Conservation (phyloP, 1,139 yeast species). For the Pichia sp. region DNA sequence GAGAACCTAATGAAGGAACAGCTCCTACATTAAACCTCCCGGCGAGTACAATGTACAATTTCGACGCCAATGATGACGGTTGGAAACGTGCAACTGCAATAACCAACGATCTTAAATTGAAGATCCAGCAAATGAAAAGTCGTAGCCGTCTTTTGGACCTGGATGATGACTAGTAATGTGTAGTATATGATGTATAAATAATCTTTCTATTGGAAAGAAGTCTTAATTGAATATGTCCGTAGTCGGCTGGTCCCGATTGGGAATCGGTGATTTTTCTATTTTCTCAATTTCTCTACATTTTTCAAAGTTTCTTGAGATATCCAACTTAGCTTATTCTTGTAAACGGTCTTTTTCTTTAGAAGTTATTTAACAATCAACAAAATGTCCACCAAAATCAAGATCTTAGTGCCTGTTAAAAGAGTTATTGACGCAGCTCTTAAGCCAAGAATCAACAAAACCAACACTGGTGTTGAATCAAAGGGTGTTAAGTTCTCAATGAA, state of each 20-base stretch:
- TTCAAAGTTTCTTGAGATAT: not conserved
- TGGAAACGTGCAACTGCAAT: slow-evolving; percentile 92
- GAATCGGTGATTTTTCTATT: not conserved
- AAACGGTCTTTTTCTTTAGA: not conserved
- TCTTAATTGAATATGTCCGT: too few species aligned
- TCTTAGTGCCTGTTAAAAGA: slow-evolving; percentile 89
- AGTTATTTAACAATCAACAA: too few species aligned
- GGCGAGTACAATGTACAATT: slow-evolving; percentile 22
- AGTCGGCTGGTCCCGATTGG: not conserved
- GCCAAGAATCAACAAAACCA: slow-evolving; percentile 85
- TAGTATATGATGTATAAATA: not conserved
- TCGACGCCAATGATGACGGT: slow-evolving; percentile 55
- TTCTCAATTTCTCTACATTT: not conserved
- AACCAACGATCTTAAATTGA: slow-evolving; percentile 67
- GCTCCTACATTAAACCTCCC: slow-evolving; percentile 1
- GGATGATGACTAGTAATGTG: slow-evolving; percentile 2
- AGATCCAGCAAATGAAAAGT: slow-evolving; percentile 87
- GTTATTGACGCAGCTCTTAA: slow-evolving; percentile 91
- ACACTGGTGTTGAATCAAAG: slow-evolving; percentile 79
- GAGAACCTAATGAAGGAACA: slow-evolving; percentile 6
- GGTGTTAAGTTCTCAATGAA: slow-evolving; percentile 92
- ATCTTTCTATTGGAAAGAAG: too few species aligned
- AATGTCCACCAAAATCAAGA: slow-evolving; percentile 40
- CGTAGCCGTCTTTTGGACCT: slow-evolving; percentile 35
- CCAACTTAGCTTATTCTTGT: not conserved